phyloP scores from a whole-genome alignment of 1,284 basidiomycete species.

The Microbotryum scabiosae region DNA sequence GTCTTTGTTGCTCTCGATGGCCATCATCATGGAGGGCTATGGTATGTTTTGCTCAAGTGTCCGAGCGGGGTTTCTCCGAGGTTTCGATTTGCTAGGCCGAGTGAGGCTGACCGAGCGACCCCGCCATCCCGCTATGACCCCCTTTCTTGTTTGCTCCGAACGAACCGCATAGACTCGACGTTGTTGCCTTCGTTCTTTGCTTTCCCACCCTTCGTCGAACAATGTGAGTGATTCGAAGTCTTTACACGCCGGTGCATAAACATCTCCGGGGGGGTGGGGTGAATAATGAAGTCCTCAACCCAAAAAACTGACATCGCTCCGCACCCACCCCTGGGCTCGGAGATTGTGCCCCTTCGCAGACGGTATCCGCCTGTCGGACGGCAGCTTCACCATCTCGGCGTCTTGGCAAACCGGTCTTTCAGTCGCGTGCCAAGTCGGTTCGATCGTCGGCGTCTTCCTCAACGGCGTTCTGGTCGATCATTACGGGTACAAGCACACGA shows the following conservation, averaged over 20 bases:
- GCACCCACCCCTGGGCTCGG: too few species aligned
- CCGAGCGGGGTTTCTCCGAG: not conserved
- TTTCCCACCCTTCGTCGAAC: constrained; percentile 38
- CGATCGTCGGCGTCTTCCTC: constrained; percentile 42
- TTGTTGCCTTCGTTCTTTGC: constrained; percentile 41
- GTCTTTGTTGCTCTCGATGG: constrained; percentile 40
- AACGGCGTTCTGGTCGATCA: constrained; percentile 39
- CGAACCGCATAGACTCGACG: too few species aligned
- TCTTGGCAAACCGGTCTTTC: constrained; percentile 46
- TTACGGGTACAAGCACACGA: constrained; percentile 39
- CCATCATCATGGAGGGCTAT: constrained; percentile 47
- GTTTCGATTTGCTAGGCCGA: not conserved
- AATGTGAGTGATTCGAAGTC: too few species aligned
- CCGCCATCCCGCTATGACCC: constrained; percentile 28
- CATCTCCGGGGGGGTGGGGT: not conserved
- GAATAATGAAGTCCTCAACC: not conserved
- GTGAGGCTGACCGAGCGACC: too few species aligned
- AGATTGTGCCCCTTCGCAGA: not conserved
- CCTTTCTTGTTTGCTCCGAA: constrained; percentile 8
- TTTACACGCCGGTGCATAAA: not conserved
- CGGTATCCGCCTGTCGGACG: constrained; percentile 6
- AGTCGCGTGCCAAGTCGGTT: constrained; percentile 38
- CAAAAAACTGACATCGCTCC: not conserved
- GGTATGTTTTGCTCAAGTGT: not conserved
- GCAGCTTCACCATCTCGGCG: constrained; percentile 43